Evolutionary conservation across 2,329 filamentous ascomycete species (phyloP).

Genomic region (Thielaviopsis euricoi): DNA sequence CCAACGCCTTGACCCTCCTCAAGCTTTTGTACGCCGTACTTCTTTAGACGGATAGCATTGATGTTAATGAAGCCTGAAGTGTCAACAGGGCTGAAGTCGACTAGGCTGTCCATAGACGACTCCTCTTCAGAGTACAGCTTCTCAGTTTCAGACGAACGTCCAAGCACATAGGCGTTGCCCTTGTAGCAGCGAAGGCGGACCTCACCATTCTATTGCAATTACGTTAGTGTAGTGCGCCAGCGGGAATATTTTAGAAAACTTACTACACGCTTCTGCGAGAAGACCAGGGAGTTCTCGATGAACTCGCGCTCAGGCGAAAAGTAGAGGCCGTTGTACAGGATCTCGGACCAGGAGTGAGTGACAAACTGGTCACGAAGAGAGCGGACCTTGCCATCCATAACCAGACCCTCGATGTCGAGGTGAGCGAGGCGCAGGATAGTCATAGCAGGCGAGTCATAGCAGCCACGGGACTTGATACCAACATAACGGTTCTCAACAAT

Average conservation of each 20-base stretch:
- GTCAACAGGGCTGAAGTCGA: conserved; percentile 25
- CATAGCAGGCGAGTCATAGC: conserved; percentile 20
- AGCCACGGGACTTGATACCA: conserved; percentile 30
- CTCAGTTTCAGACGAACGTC: conserved; percentile 26
- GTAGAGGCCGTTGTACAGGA: conserved; percentile 33
- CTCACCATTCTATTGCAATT: conserved; percentile 16
- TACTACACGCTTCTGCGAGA: conserved; percentile 36
- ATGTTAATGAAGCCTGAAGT: conserved; percentile 46
- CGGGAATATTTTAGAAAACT: conserved; percentile 1
- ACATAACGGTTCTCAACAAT: conserved; percentile 30
- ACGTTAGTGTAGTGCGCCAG: not conserved
- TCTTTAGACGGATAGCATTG: conserved; percentile 49
- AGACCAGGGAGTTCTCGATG: conserved; percentile 42
- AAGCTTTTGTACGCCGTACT: conserved; percentile 20
- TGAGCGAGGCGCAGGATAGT: conserved; percentile 18
- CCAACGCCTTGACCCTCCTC: conserved; percentile 18
- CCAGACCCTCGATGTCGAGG: conserved; percentile 37
- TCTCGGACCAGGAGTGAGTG: conserved; percentile 26
- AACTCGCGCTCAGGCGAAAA: conserved; percentile 38
- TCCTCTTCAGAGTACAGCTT: conserved; percentile 36
- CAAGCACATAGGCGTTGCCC: conserved; percentile 34
- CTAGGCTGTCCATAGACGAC: conserved; percentile 33
- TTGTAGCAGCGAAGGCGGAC: conserved; percentile 23
- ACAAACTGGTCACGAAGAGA: conserved; percentile 36
- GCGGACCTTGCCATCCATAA: conserved; percentile 38